Percentiles rank a stretch among this genome's conserved stretches.
Conservation (phyloP, 495 filamentous ascomycete species). For the Penicillium longicatenatum region DNA sequence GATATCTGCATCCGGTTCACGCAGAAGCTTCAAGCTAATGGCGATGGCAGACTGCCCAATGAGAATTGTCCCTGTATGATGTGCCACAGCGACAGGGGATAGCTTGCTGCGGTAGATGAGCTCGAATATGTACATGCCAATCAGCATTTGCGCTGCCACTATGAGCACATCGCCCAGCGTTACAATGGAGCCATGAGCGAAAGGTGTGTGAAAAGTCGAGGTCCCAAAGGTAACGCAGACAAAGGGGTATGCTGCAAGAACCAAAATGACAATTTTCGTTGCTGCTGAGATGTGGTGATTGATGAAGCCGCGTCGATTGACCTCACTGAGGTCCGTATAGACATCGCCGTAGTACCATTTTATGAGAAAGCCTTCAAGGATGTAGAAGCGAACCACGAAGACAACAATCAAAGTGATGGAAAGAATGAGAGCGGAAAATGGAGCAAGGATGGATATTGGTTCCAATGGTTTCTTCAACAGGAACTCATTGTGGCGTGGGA, state of each 20-base stretch:
- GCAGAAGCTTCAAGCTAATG: conserved; percentile 39
- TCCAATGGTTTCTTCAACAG: conserved; percentile 2
- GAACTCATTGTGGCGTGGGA: neutral
- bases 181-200: conserved; percentile 29
- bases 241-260: conserved; percentile 49
- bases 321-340: conserved; percentile 39
- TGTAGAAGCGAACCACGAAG: conserved; percentile 45
- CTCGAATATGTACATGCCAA: conserved; percentile 53
- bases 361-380: conserved; percentile 47
- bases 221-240: conserved; percentile 39
- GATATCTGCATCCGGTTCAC: conserved; percentile 47
- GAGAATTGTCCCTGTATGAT: conserved; percentile 50
- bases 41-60: conserved; percentile 51
- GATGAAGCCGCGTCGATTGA: conserved; percentile 46
- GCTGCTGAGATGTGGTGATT: conserved; percentile 53
- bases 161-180: conserved; percentile 47
- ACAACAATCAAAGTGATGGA: conserved; percentile 43
- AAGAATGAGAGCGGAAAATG: conserved; percentile 48
- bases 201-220: conserved; percentile 36
- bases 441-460: conserved; percentile 41
- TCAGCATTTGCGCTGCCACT: conserved; percentile 45
- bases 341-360: conserved; percentile 35
- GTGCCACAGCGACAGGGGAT: conserved; percentile 44
- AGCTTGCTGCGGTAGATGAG: conserved; percentile 46
- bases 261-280: conserved; percentile 46